Conservation (phyloP, 345 rosid species). For the Dovyalis caffra region DNA sequence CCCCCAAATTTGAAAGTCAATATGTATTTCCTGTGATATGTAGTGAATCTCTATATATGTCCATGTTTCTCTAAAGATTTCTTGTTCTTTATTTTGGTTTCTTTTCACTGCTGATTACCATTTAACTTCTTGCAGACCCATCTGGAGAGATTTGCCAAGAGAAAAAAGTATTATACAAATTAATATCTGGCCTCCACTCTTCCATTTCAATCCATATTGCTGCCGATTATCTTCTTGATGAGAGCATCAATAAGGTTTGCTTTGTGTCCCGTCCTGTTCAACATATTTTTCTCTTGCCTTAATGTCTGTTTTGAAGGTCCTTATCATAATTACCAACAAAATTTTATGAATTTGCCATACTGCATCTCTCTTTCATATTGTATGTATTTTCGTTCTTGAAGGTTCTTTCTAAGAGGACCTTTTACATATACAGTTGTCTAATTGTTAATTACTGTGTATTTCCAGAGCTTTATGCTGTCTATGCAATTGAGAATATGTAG, state of each 20-base stretch:
- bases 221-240: conserved; percentile 19
- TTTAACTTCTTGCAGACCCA: conserved; percentile 52
- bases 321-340: background rate
- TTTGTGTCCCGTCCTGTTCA: background rate
- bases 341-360: background rate
- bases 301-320: background rate
- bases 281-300: background rate
- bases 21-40: background rate
- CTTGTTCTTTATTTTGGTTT: background rate
- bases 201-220: conserved; percentile 79
- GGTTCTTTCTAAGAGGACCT: background rate
- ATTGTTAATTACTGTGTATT: background rate
- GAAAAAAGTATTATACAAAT: conserved; percentile 78
- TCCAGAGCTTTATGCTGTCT: background rate
- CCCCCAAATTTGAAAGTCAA: background rate
- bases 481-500: background rate
- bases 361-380: background rate
- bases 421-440: background rate
- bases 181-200: conserved; percentile 96
- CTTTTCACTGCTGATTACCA: background rate
- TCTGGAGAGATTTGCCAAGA: conserved; percentile 78
- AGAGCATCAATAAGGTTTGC: conserved; percentile 56
- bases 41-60: background rate
- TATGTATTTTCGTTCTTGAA: background rate
- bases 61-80: background rate